Percentiles rank a stretch among this genome's conserved stretches.
These are phyloP conservation scores for Kodamaea hsintzibuensis DNA, from an alignment of 805 yeast genomes.

Conservation along the genomic window DNA sequence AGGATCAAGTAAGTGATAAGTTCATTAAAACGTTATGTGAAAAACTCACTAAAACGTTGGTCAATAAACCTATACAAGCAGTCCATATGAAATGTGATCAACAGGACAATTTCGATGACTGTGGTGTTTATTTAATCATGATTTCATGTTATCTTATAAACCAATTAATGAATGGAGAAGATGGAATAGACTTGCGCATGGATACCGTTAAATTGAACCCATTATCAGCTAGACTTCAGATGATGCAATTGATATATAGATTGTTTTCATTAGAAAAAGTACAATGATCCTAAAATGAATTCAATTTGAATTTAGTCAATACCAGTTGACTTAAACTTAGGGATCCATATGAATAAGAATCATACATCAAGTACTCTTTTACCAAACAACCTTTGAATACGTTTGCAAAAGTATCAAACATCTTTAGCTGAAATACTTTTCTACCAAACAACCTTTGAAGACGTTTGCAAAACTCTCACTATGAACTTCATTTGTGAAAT, in stretches of 20 bases:
- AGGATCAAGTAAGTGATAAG: slow-evolving; percentile 19
- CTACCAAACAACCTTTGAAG: slow-evolving; percentile 26
- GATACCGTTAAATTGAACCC: slow-evolving; percentile 47
- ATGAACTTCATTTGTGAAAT: slow-evolving; percentile 9
- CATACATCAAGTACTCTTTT: too few relatives aligned
- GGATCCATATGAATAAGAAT: too few relatives aligned
- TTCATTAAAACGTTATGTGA: slow-evolving; percentile 26
- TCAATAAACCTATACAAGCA: slow-evolving; percentile 25
- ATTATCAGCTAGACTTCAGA: slow-evolving; percentile 44
- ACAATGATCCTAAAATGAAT: too few relatives aligned
- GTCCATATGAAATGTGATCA: slow-evolving; percentile 49
- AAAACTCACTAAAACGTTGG: slow-evolving; percentile 25
- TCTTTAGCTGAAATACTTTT: slow-evolving; percentile 20
- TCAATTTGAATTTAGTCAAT: too few relatives aligned
- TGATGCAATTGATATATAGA: slow-evolving; percentile 23
- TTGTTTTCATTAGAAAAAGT: neutral
- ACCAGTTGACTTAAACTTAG: neutral
- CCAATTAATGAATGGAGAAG: slow-evolving; percentile 9
- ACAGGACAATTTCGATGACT: slow-evolving; percentile 65
- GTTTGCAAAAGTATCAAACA: too few relatives aligned
- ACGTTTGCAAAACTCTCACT: slow-evolving; percentile 31
- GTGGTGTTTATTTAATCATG: slow-evolving; percentile 53
- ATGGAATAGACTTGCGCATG: slow-evolving; percentile 39
- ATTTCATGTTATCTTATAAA: slow-evolving; percentile 27
- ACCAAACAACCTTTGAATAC: too few relatives aligned